phyloP scores from a whole-genome alignment of 2,329 filamentous ascomycete genomes.

The Magnaporthiopsis poae region DNA sequence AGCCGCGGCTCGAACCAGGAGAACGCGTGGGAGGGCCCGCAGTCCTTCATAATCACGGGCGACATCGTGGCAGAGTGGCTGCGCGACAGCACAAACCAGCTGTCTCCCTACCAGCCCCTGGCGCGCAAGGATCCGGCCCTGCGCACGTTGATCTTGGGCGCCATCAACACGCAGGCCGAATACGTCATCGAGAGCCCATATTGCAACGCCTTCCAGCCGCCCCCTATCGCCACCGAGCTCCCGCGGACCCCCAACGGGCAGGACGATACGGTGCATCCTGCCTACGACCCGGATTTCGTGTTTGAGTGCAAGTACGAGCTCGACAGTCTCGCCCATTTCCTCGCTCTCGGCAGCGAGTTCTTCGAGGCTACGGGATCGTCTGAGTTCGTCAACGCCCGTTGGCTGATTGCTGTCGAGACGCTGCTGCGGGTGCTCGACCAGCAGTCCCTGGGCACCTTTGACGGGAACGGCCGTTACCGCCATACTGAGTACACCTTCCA shows the following conservation, averaged over 20 bases:
- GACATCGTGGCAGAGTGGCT: slow-evolving; percentile 93
- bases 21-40: slow-evolving; percentile 68
- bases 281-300: slow-evolving; percentile 72
- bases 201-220: slow-evolving; percentile 97
- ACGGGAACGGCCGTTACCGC: slow-evolving; percentile 54
- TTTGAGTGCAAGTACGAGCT: slow-evolving; percentile 99
- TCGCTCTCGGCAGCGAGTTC: slow-evolving; percentile 78
- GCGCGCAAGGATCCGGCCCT: slow-evolving; percentile 73
- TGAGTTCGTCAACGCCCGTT: slow-evolving; percentile 68
- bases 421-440: slow-evolving; percentile 64
- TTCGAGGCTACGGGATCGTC: slow-evolving; percentile 67
- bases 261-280: slow-evolving; percentile 73
- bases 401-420: slow-evolving; percentile 67
- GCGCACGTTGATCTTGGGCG: slow-evolving; percentile 35
- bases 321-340: slow-evolving; percentile 86
- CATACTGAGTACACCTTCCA: slow-evolving; percentile 82
- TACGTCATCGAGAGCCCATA: slow-evolving; percentile 92
- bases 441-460: slow-evolving; percentile 74
- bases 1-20: slow-evolving; percentile 33
- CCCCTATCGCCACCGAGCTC: slow-evolving; percentile 66
- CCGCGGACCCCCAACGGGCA: slow-evolving; percentile 66
- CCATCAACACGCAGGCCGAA: slow-evolving; percentile 56
- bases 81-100: slow-evolving; percentile 80
- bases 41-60: slow-evolving; percentile 86
- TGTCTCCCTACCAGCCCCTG: slow-evolving; percentile 78